Base-by-base conservation (phyloP, 768 basidiomycete genomes). In the Mycena leptocephala region DNA sequence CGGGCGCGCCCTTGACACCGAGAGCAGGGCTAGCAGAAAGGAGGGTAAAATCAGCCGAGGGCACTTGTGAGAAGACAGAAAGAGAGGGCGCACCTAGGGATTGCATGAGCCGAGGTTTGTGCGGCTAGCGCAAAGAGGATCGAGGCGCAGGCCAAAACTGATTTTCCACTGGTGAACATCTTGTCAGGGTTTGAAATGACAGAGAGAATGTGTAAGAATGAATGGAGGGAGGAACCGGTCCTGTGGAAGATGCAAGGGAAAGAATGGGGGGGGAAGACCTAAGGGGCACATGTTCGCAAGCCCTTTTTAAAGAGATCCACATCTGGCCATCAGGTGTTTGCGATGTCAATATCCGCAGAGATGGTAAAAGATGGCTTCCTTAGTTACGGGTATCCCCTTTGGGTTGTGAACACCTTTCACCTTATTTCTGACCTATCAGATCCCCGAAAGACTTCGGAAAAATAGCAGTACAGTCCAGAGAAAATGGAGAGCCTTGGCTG, bases 141-240 rank as follows among this genome's bases (percentile, higher is more conserved):
- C 16, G 72, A 63, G 65, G 74, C 77, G 35, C 58, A 62, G 20
- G 77, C 77, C 48, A 78, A 39, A 41, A 72, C 58, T n/a, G 77
- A 75, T 72, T 78, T 77, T 74, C 68, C 76, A 48, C 55, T 58
- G 39, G 76, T 74, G 76, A 75, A 75, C 77, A 78, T 78, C 24
- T 43, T 69, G 51, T 62, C 39, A 69, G 62, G 55, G 18, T 70
- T 46, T 20, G 35, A 46, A 30, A 67, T 55, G 61, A 71, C 70
- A 76, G 66, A 65, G n/a, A 41, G 35, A 56, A 65, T 55, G 72
- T 30, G 65, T 39, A 22, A 39, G 43, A 70, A 77, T 22, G 71
- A 70, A 43, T 58, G 71, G 70, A 62, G 18, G 70, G 71, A 77
- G 77, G 77, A 78, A 75, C 77, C 77, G 51, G 77, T 78, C 77